A percentile compares a stretch with the other conserved stretches of the same genome.
These are phyloP conservation scores for Saturnispora bothae DNA, from an alignment of 805 yeast genomes.

Conservation along the genomic window DNA sequence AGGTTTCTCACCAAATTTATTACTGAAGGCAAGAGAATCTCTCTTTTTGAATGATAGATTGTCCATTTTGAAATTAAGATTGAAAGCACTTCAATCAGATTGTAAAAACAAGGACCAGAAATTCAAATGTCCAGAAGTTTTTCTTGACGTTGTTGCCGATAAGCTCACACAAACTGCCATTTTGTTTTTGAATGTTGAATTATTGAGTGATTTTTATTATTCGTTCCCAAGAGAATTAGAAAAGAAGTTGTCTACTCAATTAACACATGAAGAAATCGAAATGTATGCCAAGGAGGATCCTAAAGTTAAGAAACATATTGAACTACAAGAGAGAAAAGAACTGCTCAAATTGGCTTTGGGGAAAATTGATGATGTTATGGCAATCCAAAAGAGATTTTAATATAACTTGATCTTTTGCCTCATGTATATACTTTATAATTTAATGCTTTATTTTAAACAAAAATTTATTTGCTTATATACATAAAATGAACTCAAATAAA, in stretches of 20 bases:
- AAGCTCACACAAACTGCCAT: slow-evolving; percentile 91
- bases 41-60: slow-evolving; percentile 66
- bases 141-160: slow-evolving; percentile 83
- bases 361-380: slow-evolving; percentile 78
- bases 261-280: slow-evolving; percentile 72
- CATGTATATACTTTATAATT: no score
- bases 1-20: slow-evolving; percentile 70
- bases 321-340: slow-evolving; percentile 87
- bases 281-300: slow-evolving; percentile 92
- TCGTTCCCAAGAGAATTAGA: slow-evolving; percentile 94
- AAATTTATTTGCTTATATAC: neutral
- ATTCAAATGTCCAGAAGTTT: slow-evolving; percentile 89
- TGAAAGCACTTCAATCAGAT: slow-evolving; percentile 63
- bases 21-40: slow-evolving; percentile 78
- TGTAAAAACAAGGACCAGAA: slow-evolving; percentile 75
- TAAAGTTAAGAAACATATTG: slow-evolving; percentile 79
- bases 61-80: slow-evolving; percentile 58
- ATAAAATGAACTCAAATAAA: no score
- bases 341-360: slow-evolving; percentile 70
- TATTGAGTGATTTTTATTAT: slow-evolving; percentile 89
- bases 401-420: no score
- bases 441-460: no score
- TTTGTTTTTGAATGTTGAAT: slow-evolving; percentile 83
- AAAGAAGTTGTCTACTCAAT: slow-evolving; percentile 48
- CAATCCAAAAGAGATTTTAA: slow-evolving; percentile 37